Conservation (phyloP, 164 flowering plant genomes). For the Hamamelis virginiana region DNA sequence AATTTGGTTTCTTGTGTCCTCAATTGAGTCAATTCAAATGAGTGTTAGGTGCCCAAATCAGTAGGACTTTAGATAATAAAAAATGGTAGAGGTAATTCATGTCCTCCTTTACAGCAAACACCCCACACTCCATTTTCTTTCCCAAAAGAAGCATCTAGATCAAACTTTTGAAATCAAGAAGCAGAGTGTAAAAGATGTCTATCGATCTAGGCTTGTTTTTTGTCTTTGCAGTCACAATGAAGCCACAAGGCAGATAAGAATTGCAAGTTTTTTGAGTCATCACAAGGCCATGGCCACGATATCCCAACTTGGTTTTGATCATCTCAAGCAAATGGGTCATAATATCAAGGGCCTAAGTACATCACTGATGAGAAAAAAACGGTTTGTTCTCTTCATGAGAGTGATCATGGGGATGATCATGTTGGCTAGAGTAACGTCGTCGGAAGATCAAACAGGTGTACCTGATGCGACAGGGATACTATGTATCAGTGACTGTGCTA, state of each 20-base stretch:
- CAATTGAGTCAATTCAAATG: too few relatives aligned
- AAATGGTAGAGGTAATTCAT: neutral
- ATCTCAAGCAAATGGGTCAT: conserved; percentile 17
- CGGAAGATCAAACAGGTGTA: conserved; percentile 21
- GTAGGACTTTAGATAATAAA: too few relatives aligned
- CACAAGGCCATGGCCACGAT: neutral
- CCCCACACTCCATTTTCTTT: conserved; percentile 7
- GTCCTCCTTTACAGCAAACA: conserved; percentile 13
- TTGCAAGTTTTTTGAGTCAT: conserved; percentile 6
- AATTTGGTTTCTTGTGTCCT: too few relatives aligned
- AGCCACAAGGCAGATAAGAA: conserved; percentile 14
- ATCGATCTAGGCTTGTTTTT: neutral
- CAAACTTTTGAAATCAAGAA: conserved; percentile 19
- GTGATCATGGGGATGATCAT: conserved; percentile 14
- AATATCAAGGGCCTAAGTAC: neutral
- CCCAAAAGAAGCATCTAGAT: conserved; percentile 14
- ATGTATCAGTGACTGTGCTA: conserved; percentile 60
- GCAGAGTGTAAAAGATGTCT: conserved; percentile 1
- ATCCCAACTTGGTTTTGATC: neutral
- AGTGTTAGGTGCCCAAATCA: too few relatives aligned
- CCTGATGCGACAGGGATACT: conserved; percentile 35
- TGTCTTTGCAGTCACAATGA: neutral
- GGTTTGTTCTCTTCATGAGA: neutral
- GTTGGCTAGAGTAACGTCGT: conserved; percentile 9
- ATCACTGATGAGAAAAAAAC: neutral